Percentiles rank a stretch among this genome's conserved stretches.
phyloP scores from a whole-genome alignment of 495 filamentous ascomycete species.

The Poronia punctata region DNA sequence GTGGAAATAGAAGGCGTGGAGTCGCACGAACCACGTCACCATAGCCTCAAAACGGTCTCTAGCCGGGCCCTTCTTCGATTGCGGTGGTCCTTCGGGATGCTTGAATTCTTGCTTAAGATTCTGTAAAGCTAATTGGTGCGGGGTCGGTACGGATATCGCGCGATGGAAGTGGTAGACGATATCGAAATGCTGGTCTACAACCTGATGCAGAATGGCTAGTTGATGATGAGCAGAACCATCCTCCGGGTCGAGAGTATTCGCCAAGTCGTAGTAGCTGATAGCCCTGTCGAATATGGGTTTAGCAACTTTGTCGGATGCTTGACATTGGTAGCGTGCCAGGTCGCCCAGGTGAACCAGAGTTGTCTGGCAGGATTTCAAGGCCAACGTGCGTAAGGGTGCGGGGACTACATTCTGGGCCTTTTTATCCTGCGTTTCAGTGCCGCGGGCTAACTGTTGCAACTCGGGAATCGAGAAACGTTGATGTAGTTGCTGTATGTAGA shows the following conservation, averaged over 20 bases:
- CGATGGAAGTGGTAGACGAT: conserved; percentile 87
- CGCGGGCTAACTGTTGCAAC: conserved; percentile 61
- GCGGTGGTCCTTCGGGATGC: conserved; percentile 37
- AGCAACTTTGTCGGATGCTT: conserved; percentile 37
- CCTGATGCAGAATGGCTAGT: conserved; percentile 73
- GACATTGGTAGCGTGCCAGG: conserved; percentile 83
- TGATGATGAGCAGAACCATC: conserved; percentile 84
- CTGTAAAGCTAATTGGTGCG: conserved; percentile 60
- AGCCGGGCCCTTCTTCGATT: conserved; percentile 14
- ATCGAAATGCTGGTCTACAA: conserved; percentile 68
- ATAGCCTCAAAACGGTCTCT: conserved; percentile 38
- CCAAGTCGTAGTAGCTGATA: conserved; percentile 77
- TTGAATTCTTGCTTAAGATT: conserved; percentile 82
- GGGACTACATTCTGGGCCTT: conserved; percentile 34
- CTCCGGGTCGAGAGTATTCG: conserved; percentile 66
- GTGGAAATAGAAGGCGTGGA: conserved; percentile 78
- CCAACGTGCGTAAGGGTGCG: conserved; percentile 43
- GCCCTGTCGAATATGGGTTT: conserved; percentile 62
- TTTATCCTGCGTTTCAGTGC: conserved; percentile 50
- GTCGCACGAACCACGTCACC: conserved; percentile 74
- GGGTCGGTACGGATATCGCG: conserved; percentile 62
- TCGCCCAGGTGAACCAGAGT: conserved; percentile 84
- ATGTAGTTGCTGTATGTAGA: conserved; percentile 71
- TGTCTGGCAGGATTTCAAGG: conserved; percentile 71
- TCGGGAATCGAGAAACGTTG: conserved; percentile 66